A percentile compares a stretch with the other conserved stretches of the same genome.
Conservation (phyloP, 2,329 filamentous ascomycete species). For the Chaetomium strumarium region DNA sequence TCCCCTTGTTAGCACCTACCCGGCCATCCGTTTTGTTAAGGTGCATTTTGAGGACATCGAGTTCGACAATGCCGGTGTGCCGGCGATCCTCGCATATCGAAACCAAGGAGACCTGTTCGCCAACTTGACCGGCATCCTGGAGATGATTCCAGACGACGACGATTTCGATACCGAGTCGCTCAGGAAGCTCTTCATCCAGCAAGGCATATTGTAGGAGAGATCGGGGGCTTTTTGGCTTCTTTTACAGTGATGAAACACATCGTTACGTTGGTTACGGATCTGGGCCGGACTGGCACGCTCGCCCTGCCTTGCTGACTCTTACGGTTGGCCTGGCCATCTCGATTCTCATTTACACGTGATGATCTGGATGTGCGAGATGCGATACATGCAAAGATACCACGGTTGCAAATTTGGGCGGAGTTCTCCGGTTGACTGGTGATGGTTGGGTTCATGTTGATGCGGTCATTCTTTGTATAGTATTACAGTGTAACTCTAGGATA, state of each 20-base stretch:
- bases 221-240: neutral
- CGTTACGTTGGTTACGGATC: neutral
- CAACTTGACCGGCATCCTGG: slow-evolving; percentile 78
- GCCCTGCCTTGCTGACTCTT: neutral
- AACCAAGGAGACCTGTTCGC: slow-evolving; percentile 84
- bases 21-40: slow-evolving; percentile 78
- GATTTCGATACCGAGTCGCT: slow-evolving; percentile 51
- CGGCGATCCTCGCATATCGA: slow-evolving; percentile 82
- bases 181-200: slow-evolving; percentile 45
- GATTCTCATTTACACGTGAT: neutral
- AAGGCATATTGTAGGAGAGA: slow-evolving; percentile 39
- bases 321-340: neutral
- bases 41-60: slow-evolving; percentile 88
- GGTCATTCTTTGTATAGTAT: neutral
- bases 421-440: neutral
- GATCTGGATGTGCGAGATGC: neutral
- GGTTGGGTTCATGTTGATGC: neutral
- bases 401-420: neutral
- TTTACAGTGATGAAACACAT: neutral
- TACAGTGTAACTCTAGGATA: neutral
- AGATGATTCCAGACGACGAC: slow-evolving; percentile 72
- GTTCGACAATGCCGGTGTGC: slow-evolving; percentile 83
- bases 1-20: slow-evolving; percentile 66
- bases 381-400: slow-evolving; percentile 10
- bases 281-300: no score